Evolutionary conservation across 176 grass and related monocot species (phyloP).

Genomic region (barley (Hordeum vulgare)): MorexV3_pseudomolecules_assembly NC_058520.1:497137570-497138069

Average conservation of each 20-base stretch:
- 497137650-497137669: constrained; percentile 25
- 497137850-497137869: constrained; percentile 56
- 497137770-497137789: constrained; percentile 32
- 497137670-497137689: constrained; percentile 19
- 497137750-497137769: constrained; percentile 32
- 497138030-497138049: too few relatives aligned
- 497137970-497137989: background rate
- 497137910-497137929: too few relatives aligned
- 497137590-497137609: constrained; percentile 86
- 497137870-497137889: constrained; percentile 85
- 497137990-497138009: background rate
- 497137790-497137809: constrained; percentile 36
- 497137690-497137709: constrained; percentile 15
- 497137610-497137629: constrained; percentile 29
- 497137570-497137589: constrained; percentile 84
- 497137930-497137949: background rate
- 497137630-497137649: constrained; percentile 22
- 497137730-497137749: constrained; percentile 28
- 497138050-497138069: too few relatives aligned
- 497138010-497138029: too few relatives aligned
- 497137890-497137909: background rate
- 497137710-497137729: background rate
- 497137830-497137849: constrained; percentile 73
- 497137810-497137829: constrained; percentile 74
- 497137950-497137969: background rate